A percentile compares a stretch with the other conserved stretches of the same genome.
phyloP scores from a whole-genome alignment of 805 yeast genomes.

The Pichia occidentalis region DNA sequence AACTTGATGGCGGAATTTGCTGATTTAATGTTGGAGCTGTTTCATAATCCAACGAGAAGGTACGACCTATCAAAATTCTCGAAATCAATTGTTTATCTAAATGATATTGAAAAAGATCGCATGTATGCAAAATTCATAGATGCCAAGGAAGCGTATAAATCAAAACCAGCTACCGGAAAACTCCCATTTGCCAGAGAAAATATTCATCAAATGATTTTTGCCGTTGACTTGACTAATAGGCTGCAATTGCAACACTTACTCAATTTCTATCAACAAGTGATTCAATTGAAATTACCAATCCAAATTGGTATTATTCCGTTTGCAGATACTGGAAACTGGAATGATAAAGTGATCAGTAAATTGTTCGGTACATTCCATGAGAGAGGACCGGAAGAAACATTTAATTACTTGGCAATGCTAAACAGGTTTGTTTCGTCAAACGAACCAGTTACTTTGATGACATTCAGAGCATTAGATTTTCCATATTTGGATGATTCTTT shows the following conservation, averaged over 20 bases:
- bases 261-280: conserved; percentile 41
- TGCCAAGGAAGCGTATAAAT: conserved; percentile 42
- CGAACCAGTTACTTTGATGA: conserved; percentile 11
- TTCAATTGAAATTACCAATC: conserved; percentile 62
- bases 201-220: conserved; percentile 67
- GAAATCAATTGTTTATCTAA: conserved; percentile 57
- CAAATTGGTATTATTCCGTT: conserved; percentile 81
- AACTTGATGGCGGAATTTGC: conserved; percentile 38
- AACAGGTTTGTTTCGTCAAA: conserved; percentile 13
- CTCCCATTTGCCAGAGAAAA: conserved; percentile 69
- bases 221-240: conserved; percentile 49
- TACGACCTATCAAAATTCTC: conserved; percentile 19
- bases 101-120: conserved; percentile 63
- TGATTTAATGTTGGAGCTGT: conserved; percentile 8
- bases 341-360: conserved; percentile 20
- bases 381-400: conserved; percentile 19
- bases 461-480: conserved; percentile 12
- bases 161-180: conserved; percentile 44
- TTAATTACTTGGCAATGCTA: conserved; percentile 21
- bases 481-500: conserved; percentile 14
- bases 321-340: conserved; percentile 22
- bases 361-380: conserved; percentile 18
- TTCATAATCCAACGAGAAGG: conserved; percentile 17
- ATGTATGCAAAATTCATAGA: conserved; percentile 42
- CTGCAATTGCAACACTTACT: conserved; percentile 45